Percentiles rank a stretch among this genome's conserved stretches.
Evolutionary conservation across 108 stramenopile genomes (phyloP).

Genomic region (Fragilaria crotonensis): DNA sequence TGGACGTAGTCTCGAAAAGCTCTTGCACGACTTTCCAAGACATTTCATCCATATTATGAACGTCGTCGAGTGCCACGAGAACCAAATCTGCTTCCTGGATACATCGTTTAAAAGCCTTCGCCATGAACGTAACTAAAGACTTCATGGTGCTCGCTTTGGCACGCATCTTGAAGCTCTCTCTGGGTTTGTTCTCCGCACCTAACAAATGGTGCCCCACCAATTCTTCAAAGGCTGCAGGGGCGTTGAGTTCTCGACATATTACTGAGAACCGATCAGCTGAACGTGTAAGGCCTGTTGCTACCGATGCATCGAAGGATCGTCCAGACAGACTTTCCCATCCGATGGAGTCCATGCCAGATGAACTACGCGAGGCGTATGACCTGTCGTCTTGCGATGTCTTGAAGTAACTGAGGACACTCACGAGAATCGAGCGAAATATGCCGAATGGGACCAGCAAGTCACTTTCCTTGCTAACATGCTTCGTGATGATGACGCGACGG

Average conservation of each 20-base stretch:
- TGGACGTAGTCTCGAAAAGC: slow-evolving; percentile 33
- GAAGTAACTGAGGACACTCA: slow-evolving; percentile 22
- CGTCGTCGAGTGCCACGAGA: slow-evolving; percentile 46
- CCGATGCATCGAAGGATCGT: slow-evolving; percentile 26
- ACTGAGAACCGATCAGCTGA: slow-evolving; percentile 49
- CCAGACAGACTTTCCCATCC: slow-evolving; percentile 34
- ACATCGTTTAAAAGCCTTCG: slow-evolving; percentile 46
- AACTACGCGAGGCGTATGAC: slow-evolving; percentile 2
- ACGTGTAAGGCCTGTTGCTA: slow-evolving; percentile 21
- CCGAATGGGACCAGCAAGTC: slow-evolving; percentile 49
- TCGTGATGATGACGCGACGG: slow-evolving; percentile 35
- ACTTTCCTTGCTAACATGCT: slow-evolving; percentile 49
- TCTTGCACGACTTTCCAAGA: slow-evolving; percentile 45
- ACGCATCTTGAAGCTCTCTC: not conserved
- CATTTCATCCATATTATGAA: slow-evolving; percentile 48
- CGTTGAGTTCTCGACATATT: slow-evolving; percentile 40
- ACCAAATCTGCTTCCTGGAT: slow-evolving; percentile 28
- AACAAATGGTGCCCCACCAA: slow-evolving; percentile 22
- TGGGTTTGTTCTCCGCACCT: slow-evolving; percentile 4
- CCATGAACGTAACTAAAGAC: slow-evolving; percentile 45
- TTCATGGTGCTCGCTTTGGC: not conserved
- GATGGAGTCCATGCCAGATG: slow-evolving; percentile 6
- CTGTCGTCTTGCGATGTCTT: slow-evolving; percentile 4
- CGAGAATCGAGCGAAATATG: slow-evolving; percentile 47
- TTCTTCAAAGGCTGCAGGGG: slow-evolving; percentile 38